These are phyloP conservation scores for Aspergillus hortae DNA, from an alignment of 2,329 filamentous ascomycete genomes.

Conservation along the genomic window DNA sequence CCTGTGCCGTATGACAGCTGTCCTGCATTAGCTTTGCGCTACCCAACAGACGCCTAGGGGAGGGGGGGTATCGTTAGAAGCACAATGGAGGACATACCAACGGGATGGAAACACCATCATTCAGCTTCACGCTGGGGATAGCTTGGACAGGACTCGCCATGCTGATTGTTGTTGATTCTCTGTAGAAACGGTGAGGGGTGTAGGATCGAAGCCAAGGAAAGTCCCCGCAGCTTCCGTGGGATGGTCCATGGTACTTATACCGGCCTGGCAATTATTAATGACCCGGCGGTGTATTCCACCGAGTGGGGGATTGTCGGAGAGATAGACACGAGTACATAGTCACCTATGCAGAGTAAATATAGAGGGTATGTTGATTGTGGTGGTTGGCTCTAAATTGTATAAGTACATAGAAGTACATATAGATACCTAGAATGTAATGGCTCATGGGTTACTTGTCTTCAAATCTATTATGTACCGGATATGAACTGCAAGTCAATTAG, in stretches of 20 bases:
- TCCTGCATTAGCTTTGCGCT: neutral
- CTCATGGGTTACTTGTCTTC: too few relatives aligned
- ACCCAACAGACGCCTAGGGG: neutral
- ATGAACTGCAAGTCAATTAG: too few relatives aligned
- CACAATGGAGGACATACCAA: constrained; percentile 39
- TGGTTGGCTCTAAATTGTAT: too few relatives aligned
- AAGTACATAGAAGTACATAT: too few relatives aligned
- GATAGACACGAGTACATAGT: too few relatives aligned
- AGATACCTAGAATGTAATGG: too few relatives aligned
- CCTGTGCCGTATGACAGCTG: constrained; percentile 61
- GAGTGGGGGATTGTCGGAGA: too few relatives aligned
- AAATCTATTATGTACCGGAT: too few relatives aligned
- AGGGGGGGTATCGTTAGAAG: neutral
- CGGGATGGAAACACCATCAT: constrained; percentile 55
- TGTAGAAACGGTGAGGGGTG: neutral
- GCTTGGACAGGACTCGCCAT: neutral
- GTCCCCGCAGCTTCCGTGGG: neutral
- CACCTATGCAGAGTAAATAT: too few relatives aligned
- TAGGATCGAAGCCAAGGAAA: neutral
- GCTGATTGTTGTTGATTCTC: too few relatives aligned
- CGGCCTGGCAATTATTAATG: neutral
- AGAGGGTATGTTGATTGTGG: too few relatives aligned
- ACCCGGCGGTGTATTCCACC: neutral
- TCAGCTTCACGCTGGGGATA: constrained; percentile 44
- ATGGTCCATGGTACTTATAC: neutral